A percentile compares a stretch with the other conserved stretches of the same genome.
These are phyloP conservation scores for Leishmania arabica DNA, from an alignment of 208 protist species.

Conservation along the genomic window DNA sequence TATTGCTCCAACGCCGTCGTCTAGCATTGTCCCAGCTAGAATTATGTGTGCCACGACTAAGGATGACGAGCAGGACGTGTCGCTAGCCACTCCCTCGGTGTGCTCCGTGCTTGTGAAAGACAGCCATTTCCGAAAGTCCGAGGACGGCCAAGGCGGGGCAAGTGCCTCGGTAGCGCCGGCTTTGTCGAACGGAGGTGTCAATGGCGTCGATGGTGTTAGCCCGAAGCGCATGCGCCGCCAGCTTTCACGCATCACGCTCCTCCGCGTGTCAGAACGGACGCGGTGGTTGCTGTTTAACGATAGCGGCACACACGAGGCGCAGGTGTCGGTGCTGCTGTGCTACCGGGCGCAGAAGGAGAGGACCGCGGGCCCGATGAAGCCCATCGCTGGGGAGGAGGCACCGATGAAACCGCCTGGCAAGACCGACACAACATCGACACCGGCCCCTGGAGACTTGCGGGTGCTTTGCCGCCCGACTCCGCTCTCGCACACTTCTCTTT, in stretches of 20 bases:
- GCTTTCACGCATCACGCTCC: conserved; percentile 22
- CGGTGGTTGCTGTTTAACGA: conserved; percentile 69
- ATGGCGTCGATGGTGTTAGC: not conserved
- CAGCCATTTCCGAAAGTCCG: conserved; percentile 27
- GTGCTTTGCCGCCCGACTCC: conserved; percentile 33
- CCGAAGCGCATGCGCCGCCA: conserved; percentile 25
- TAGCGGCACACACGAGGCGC: conserved; percentile 49
- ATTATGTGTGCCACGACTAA: not conserved
- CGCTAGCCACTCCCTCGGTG: not conserved
- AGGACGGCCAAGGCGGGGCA: not conserved
- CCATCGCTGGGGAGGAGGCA: not conserved
- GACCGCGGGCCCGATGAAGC: not conserved
- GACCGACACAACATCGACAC: not conserved
- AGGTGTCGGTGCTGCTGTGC: conserved; percentile 43
- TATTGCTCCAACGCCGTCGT: not conserved
- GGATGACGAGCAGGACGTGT: not conserved
- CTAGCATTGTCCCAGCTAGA: not conserved
- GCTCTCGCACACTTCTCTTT: conserved; percentile 10
- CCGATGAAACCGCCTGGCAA: conserved; percentile 5
- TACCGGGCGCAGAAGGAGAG: conserved; percentile 2
- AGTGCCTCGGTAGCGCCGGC: not conserved
- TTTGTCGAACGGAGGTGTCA: not conserved
- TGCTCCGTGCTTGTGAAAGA: conserved; percentile 36
- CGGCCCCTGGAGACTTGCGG: conserved; percentile 13
- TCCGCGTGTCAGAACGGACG: conserved; percentile 33